Conservation (phyloP, 1,284 basidiomycete species). For the Vanrija humicola region DNA sequence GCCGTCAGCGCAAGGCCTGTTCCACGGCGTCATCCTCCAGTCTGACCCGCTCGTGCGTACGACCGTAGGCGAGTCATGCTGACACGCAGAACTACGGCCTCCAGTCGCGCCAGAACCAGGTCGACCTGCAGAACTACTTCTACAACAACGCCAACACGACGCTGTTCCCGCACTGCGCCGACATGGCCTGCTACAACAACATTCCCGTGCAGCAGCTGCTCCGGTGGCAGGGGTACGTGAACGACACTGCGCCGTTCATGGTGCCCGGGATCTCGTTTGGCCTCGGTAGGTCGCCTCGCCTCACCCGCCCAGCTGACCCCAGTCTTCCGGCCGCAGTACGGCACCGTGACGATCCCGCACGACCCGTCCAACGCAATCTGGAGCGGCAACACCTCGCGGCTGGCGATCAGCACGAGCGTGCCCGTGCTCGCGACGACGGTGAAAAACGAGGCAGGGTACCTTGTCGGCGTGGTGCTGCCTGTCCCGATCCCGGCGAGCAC, state of each 20-base stretch:
- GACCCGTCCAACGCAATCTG: slow-evolving; percentile 62
- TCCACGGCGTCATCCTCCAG: slow-evolving; percentile 70
- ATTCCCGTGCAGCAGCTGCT: slow-evolving; percentile 59
- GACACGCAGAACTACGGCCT: slow-evolving; percentile 1
- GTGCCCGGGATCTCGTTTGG: slow-evolving; percentile 25
- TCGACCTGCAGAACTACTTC: slow-evolving; percentile 57
- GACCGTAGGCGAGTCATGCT: too few relatives aligned
- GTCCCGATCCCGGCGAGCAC: slow-evolving; percentile 48
- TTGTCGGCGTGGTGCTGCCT: slow-evolving; percentile 54
- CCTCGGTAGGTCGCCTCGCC: slow-evolving; percentile 16
- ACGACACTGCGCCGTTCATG: slow-evolving; percentile 39
- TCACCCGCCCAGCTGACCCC: background rate
- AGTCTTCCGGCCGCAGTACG: slow-evolving; percentile 37
- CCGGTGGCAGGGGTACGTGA: slow-evolving; percentile 52
- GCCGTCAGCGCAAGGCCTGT: slow-evolving; percentile 63
- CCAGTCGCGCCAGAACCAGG: slow-evolving; percentile 56
- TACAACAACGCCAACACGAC: slow-evolving; percentile 48
- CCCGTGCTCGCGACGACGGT: slow-evolving; percentile 66
- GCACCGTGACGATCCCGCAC: slow-evolving; percentile 24
- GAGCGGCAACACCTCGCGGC: slow-evolving; percentile 57
- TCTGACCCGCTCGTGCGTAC: slow-evolving; percentile 82
- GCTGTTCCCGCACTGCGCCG: slow-evolving; percentile 37
- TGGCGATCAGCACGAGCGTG: slow-evolving; percentile 57
- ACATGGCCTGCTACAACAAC: slow-evolving; percentile 54
- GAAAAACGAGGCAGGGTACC: slow-evolving; percentile 61